These are phyloP conservation scores for Monotropa hypopitys DNA, from an alignment of 179 eudicot species.

Conservation along the genomic window DNA sequence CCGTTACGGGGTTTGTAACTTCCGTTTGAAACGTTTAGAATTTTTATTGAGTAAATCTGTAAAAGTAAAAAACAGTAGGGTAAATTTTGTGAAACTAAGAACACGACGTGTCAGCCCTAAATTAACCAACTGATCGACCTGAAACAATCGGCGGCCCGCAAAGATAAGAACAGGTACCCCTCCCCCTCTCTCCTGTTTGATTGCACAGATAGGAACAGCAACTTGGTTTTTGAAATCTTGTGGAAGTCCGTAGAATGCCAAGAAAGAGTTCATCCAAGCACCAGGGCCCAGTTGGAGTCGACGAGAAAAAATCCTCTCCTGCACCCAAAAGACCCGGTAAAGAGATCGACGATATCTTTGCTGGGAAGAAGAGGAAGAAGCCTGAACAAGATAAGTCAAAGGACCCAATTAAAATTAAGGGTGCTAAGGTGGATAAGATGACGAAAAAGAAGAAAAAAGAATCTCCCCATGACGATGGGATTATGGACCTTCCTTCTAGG, in stretches of 20 bases:
- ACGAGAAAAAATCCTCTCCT: not conserved
- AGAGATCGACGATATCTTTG: constrained; percentile 59
- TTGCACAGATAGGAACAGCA: not conserved
- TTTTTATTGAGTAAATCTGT: too few relatives aligned
- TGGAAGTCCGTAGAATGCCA: constrained; percentile 10
- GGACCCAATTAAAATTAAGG: constrained; percentile 2
- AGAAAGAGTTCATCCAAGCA: constrained; percentile 20
- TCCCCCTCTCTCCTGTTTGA: not conserved
- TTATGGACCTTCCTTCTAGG: constrained; percentile 10
- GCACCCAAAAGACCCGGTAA: constrained; percentile 18
- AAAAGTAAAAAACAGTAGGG: too few relatives aligned
- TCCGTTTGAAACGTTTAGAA: too few relatives aligned
- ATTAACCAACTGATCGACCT: too few relatives aligned
- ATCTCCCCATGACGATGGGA: constrained; percentile 12
- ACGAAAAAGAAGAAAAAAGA: constrained; percentile 23
- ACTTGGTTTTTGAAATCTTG: not conserved
- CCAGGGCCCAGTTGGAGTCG: constrained; percentile 5
- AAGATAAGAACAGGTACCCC: not conserved
- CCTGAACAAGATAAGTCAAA: constrained; percentile 17
- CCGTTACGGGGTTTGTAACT: too few relatives aligned
- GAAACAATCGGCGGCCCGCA: not conserved
- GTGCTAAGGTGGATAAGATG: constrained; percentile 11
- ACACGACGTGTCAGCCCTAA: too few relatives aligned
- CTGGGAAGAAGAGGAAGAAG: constrained; percentile 40
- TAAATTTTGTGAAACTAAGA: too few relatives aligned